These are phyloP conservation scores for Coemansia umbellata DNA, from an alignment of 192 early-diverging fungal species.

Conservation along the genomic window DNA sequence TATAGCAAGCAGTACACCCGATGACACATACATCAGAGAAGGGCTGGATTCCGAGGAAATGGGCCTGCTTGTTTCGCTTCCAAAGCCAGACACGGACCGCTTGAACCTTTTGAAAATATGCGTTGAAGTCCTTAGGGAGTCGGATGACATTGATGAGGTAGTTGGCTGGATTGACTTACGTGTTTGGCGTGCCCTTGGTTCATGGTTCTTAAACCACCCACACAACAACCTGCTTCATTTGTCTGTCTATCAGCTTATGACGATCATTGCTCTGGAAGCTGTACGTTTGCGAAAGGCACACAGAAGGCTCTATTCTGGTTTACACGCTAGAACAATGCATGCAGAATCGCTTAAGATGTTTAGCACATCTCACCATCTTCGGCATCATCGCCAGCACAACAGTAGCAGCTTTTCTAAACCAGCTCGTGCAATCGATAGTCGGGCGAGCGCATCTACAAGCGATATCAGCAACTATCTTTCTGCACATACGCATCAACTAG, in stretches of 20 bases:
- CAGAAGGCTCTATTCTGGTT: constrained; percentile 6
- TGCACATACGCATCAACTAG: constrained; percentile 1
- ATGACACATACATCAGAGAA: constrained; percentile 13
- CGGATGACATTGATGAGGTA: constrained; percentile 38
- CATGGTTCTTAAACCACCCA: constrained; percentile 51
- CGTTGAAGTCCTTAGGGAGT: constrained; percentile 43
- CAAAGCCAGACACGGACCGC: constrained; percentile 35
- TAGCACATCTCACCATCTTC: not conserved
- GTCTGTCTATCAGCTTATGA: constrained; percentile 40
- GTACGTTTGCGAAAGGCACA: constrained; percentile 32
- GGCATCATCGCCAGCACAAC: not conserved
- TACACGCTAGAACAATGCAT: not conserved
- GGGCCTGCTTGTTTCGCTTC: constrained; percentile 28
- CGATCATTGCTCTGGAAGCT: constrained; percentile 33
- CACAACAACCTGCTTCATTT: constrained; percentile 49
- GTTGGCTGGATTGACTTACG: constrained; percentile 50
- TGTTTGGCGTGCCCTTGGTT: constrained; percentile 43
- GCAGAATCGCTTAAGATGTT: not conserved
- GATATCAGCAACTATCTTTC: constrained; percentile 8
- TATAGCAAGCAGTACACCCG: constrained; percentile 39
- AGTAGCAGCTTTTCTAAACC: not conserved
- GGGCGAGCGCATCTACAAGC: not conserved
- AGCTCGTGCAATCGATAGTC: not conserved
- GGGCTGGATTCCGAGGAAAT: constrained; percentile 39
- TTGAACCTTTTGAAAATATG: constrained; percentile 38